These are phyloP conservation scores for Fusarium secorum DNA, from an alignment of 2,329 filamentous ascomycete genomes.

Conservation along the genomic window DNA sequence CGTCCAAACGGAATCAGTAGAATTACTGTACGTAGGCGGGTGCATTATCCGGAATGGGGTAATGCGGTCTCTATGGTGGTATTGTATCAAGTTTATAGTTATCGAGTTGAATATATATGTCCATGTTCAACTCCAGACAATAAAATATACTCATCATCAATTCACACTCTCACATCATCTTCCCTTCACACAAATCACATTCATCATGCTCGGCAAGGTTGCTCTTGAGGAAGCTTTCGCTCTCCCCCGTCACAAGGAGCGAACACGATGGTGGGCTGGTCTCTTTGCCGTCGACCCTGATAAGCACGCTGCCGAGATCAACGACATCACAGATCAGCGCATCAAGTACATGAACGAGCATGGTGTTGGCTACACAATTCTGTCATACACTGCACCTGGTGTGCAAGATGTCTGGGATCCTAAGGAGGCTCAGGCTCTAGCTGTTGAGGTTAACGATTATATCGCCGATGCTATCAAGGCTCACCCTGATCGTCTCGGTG, in stretches of 20 bases:
- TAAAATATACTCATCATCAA: not conserved
- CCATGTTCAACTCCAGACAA: not conserved
- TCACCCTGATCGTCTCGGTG: constrained; percentile 53
- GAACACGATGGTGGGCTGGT: constrained; percentile 67
- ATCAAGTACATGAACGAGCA: constrained; percentile 55
- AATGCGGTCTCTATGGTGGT: not conserved
- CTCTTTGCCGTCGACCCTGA: constrained; percentile 67
- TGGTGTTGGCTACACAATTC: constrained; percentile 57
- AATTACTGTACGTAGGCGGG: not conserved
- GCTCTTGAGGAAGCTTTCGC: constrained; percentile 69
- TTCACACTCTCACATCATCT: not conserved
- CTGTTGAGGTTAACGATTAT: constrained; percentile 55
- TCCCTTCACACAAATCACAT: not conserved
- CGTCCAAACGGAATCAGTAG: not conserved
- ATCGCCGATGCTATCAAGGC: constrained; percentile 49
- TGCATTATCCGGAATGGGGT: constrained; percentile 18
- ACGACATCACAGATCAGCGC: constrained; percentile 51
- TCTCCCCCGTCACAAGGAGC: constrained; percentile 65
- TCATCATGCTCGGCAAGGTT: constrained; percentile 65
- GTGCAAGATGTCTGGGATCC: constrained; percentile 56
- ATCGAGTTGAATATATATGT: constrained; percentile 1
- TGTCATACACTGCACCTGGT: constrained; percentile 59
- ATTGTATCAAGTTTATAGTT: not conserved
- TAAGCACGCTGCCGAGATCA: constrained; percentile 64
- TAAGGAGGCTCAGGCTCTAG: constrained; percentile 51